phyloP scores from a whole-genome alignment of 2,329 filamentous ascomycete genomes.

The Beauveria sp. region DNA sequence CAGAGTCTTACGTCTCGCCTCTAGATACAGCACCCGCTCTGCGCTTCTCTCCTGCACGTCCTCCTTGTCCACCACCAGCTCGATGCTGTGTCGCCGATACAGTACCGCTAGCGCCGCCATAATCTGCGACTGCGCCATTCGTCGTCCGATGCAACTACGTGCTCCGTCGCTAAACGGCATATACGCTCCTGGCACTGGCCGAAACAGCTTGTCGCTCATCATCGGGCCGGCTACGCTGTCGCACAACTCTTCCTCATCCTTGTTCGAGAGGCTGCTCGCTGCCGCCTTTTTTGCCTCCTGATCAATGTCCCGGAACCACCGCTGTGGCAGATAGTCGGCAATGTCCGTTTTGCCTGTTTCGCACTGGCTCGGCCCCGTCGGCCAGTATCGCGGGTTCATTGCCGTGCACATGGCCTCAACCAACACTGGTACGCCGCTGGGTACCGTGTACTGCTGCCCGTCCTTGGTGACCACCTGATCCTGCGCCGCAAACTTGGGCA shows the following conservation, averaged over 20 bases:
- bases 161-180: conserved; percentile 52
- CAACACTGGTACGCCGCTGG: conserved; percentile 46
- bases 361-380: conserved; percentile 39
- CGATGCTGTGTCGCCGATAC: conserved; percentile 55
- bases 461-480: conserved; percentile 53
- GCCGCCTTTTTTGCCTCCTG: conserved; percentile 13
- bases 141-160: conserved; percentile 48
- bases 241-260: conserved; percentile 37
- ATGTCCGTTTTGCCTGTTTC: conserved; percentile 45
- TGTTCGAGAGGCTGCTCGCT: conserved; percentile 9
- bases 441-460: conserved; percentile 51
- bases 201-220: conserved; percentile 54
- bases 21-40: conserved; percentile 48
- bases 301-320: conserved; percentile 52
- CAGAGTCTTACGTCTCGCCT: conserved; percentile 49
- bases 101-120: conserved; percentile 46
- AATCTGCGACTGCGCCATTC: conserved; percentile 54
- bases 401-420: conserved; percentile 51
- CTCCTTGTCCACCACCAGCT: conserved; percentile 57
- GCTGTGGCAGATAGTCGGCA: conserved; percentile 61
- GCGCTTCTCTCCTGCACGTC: conserved; percentile 33
- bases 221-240: conserved; percentile 53
- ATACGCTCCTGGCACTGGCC: conserved; percentile 47
- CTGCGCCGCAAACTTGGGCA: conserved; percentile 55
- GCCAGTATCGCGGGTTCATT: conserved; percentile 68